Conservation (phyloP, 768 basidiomycete genomes). For the Pholiota molesta region DNA sequence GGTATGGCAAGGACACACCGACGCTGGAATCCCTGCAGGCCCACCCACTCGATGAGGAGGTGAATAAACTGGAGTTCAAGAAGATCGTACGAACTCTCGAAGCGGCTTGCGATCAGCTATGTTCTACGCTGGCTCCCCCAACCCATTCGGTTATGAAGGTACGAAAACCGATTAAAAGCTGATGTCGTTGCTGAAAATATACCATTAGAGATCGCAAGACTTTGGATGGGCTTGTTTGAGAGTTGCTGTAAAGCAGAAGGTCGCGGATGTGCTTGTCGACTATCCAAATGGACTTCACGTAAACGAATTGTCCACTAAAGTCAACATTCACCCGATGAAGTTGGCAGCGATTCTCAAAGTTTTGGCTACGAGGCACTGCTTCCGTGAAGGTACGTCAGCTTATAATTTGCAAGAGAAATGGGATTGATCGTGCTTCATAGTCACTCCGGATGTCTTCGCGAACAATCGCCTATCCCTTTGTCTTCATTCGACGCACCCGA, state of each 20-base stretch:
- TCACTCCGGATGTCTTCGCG: slow-evolving; percentile 37
- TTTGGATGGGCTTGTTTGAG: slow-evolving; percentile 36
- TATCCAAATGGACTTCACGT: slow-evolving; percentile 39
- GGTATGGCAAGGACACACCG: slow-evolving; percentile 24
- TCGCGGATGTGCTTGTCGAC: slow-evolving; percentile 41
- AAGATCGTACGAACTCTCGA: slow-evolving; percentile 35
- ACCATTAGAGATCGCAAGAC: slow-evolving; percentile 19
- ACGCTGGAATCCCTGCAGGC: slow-evolving; percentile 32
- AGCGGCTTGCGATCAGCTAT: slow-evolving; percentile 38
- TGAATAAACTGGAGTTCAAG: slow-evolving; percentile 26
- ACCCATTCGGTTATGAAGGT: slow-evolving; percentile 35
- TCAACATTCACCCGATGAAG: slow-evolving; percentile 37
- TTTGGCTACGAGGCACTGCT: slow-evolving; percentile 43
- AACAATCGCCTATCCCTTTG: slow-evolving; percentile 42
- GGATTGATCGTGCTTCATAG: slow-evolving; percentile 19
- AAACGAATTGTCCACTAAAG: slow-evolving; percentile 29
- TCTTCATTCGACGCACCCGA: slow-evolving; percentile 32
- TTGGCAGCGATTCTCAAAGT: slow-evolving; percentile 40
- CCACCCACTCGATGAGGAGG: slow-evolving; percentile 37
- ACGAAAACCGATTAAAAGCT: slow-evolving; percentile 1
- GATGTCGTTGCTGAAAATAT: not conserved
- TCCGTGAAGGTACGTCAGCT: slow-evolving; percentile 22
- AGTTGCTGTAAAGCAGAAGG: slow-evolving; percentile 35
- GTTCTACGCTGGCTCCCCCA: slow-evolving; percentile 32
- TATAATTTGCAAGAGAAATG: not conserved